Percentiles rank a stretch among this genome's conserved stretches.
Conservation (phyloP, 2,329 filamentous ascomycete genomes). For the Epichloe bromicola region DNA sequence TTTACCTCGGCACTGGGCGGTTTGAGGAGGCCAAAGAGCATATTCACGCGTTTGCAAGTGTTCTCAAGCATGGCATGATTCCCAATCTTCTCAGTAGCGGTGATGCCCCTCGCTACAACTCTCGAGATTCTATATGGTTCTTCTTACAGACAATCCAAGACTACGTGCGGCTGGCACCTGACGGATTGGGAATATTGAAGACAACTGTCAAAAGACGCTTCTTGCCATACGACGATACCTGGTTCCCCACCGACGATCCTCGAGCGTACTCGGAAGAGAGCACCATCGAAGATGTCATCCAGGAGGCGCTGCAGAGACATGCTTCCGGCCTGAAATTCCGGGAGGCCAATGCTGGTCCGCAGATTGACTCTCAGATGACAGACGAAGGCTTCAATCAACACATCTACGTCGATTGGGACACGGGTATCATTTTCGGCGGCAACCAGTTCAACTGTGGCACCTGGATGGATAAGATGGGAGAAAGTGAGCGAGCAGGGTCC, state of each 20-base stretch:
- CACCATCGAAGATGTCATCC: slow-evolving; percentile 77
- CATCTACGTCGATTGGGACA: slow-evolving; percentile 82
- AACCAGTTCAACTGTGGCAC: slow-evolving; percentile 93
- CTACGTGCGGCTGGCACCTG: slow-evolving; percentile 68
- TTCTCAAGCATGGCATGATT: slow-evolving; percentile 97
- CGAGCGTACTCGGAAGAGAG: slow-evolving; percentile 78
- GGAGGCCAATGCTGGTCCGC: slow-evolving; percentile 83
- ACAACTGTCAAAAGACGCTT: slow-evolving; percentile 74
- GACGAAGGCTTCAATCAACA: slow-evolving; percentile 85
- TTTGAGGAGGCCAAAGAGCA: slow-evolving; percentile 86
- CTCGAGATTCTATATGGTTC: slow-evolving; percentile 95
- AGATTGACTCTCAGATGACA: slow-evolving; percentile 86
- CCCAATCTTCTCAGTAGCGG: slow-evolving; percentile 85
- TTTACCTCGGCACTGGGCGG: slow-evolving; percentile 83
- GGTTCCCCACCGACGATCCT: slow-evolving; percentile 70
- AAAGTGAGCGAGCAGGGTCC: slow-evolving; percentile 77
- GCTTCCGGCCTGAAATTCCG: slow-evolving; percentile 82
- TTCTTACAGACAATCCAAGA: slow-evolving; percentile 94
- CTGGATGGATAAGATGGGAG: slow-evolving; percentile 99
- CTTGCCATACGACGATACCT: slow-evolving; percentile 89
- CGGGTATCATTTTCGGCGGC: slow-evolving; percentile 81
- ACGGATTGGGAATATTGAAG: slow-evolving; percentile 60
- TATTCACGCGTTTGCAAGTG: slow-evolving; percentile 86
- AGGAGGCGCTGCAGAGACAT: slow-evolving; percentile 86
- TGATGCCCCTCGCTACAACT: slow-evolving; percentile 82